phyloP scores from a whole-genome alignment of 2,329 filamentous ascomycete genomes.

The Pseudocercospora musae region DNA sequence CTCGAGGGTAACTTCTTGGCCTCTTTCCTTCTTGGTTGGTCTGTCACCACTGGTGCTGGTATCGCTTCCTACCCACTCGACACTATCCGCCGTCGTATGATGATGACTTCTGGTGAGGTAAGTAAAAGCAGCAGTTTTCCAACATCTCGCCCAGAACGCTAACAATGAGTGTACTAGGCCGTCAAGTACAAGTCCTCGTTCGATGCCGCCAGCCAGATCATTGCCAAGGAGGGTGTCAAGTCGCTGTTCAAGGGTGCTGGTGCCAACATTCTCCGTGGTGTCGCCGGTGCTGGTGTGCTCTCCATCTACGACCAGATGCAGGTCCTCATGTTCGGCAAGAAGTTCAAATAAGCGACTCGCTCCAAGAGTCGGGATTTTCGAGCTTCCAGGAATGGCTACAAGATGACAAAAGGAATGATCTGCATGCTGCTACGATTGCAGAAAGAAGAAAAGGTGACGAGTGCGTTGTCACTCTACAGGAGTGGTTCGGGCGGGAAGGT shows the following conservation, averaged over 20 bases:
- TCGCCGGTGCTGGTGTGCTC: constrained; percentile 99
- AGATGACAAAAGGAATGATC: constrained; percentile 19
- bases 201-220: constrained; percentile 93
- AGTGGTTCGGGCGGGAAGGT: constrained; percentile 21
- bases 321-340: constrained; percentile 99
- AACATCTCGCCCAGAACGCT: background rate
- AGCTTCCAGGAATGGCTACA: constrained; percentile 13
- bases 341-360: constrained; percentile 67
- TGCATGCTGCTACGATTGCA: constrained; percentile 35
- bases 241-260: constrained; percentile 99
- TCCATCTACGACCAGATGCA: constrained; percentile 99
- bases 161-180: constrained; percentile 59
- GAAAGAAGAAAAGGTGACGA: constrained; percentile 21
- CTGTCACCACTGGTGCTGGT: constrained; percentile 99
- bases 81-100: constrained; percentile 99
- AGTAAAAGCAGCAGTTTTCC: constrained; percentile 31
- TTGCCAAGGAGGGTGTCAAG: constrained; percentile 95
- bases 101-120: constrained; percentile 89
- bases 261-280: constrained; percentile 99
- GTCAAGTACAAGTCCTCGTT: constrained; percentile 99
- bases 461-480: constrained; percentile 23
- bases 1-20: constrained; percentile 99
- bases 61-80: constrained; percentile 99
- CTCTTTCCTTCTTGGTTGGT: constrained; percentile 97
- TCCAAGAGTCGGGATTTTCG: constrained; percentile 13